These are phyloP conservation scores for Thielaviopsis punctulata DNA, from an alignment of 2,329 filamentous ascomycete genomes.

Conservation along the genomic window DNA sequence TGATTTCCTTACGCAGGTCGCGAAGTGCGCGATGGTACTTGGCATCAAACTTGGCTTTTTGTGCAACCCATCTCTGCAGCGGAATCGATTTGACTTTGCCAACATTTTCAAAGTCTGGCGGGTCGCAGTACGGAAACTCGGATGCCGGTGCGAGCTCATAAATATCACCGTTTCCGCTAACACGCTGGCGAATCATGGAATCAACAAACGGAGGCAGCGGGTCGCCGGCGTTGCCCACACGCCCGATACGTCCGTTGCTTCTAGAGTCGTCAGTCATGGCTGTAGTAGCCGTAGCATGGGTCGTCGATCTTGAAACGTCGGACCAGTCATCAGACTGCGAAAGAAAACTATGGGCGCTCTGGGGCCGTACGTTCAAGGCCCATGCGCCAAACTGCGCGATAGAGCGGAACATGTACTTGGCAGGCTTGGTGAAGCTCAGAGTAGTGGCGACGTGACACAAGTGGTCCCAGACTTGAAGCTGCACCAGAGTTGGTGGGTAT, in stretches of 20 bases:
- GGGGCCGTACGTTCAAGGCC: conserved; percentile 67
- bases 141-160: conserved; percentile 46
- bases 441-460: conserved; percentile 85
- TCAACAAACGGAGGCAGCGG: conserved; percentile 61
- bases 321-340: conserved; percentile 23
- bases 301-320: background rate
- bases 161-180: conserved; percentile 62
- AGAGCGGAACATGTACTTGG: conserved; percentile 88
- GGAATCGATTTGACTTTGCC: conserved; percentile 67
- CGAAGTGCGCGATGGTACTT: conserved; percentile 54
- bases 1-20: conserved; percentile 53
- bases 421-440: conserved; percentile 87
- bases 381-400: conserved; percentile 88
- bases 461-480: conserved; percentile 91
- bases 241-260: conserved; percentile 9
- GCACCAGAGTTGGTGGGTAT: conserved; percentile 75
- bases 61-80: conserved; percentile 66
- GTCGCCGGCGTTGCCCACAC: conserved; percentile 71
- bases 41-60: conserved; percentile 54
- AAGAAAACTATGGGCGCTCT: conserved; percentile 41
- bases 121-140: conserved; percentile 45
- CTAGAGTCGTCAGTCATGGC: conserved; percentile 15
- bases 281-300: conserved; percentile 16
- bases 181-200: conserved; percentile 83
- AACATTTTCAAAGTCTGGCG: conserved; percentile 31